Base-by-base conservation (phyloP, 768 basidiomycete species). In the Cystofilobasidium macerans region DNA sequence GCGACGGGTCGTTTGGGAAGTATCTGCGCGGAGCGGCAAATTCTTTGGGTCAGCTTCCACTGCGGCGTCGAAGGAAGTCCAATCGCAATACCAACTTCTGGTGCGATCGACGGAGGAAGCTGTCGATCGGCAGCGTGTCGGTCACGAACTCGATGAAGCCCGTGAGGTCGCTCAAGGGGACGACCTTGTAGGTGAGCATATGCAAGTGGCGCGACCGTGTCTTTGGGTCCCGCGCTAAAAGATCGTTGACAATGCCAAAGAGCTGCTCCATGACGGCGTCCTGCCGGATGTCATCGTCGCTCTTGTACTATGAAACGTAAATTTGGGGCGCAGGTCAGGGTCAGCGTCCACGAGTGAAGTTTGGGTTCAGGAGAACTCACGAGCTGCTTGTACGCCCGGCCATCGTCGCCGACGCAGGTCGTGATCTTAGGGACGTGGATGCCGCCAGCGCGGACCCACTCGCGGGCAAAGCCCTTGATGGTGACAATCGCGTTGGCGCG, bases 181-280 rank as follows among this genome's bases (percentile, higher is more conserved):
- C 80, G 62, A 98, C 88, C 68, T 85, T 90, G 77, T 98, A 99
- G 12, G 83, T 86, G 24, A 91, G 82, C 63, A 95, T 84, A 47
- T 79, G 78, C 28, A 99, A 79, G 45, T 83, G 77, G 13, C 95
- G 84, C 61, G 82, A 81, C 60, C 81, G 80, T 0, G 92, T 91
- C 71, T 88, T 84, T 36, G 84, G 80, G 74, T 99, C 91, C 22
- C 79, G 79, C 2, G 72, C 72, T 20, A 99, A 81, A 1, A 97
- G 81, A 12, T 81, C 76, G 69, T 98, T 97, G 64, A 92, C 86
- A 24, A 98, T 80, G 24, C 84, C 83, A 72, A 99, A 99, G 2
- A 95, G 90, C 76, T 99, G 95, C 72, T 97, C 90, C 93, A 99
- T 97, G 61, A 98, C 91, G 0, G 93, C 93, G 73, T 99, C 95